Conservation (phyloP, 1,139 yeast species). For the Tardiomyces digboiensis region DNA sequence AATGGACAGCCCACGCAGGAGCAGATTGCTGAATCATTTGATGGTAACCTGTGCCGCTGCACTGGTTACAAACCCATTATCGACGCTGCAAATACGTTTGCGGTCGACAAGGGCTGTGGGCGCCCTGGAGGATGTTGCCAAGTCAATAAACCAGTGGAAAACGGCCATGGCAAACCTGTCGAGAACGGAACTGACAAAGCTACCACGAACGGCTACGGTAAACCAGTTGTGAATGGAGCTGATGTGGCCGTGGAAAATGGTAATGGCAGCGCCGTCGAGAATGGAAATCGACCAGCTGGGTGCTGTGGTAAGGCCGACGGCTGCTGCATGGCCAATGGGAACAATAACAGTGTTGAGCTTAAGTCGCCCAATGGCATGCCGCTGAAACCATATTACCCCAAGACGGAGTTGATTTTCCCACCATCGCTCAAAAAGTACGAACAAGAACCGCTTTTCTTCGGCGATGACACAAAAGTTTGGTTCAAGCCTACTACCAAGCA, state of each 20-base stretch:
- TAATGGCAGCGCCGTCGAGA: background rate
- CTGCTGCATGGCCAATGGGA: background rate
- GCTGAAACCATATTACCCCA: constrained; percentile 28
- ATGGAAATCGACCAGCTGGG: constrained; percentile 3
- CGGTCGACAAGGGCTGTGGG: constrained; percentile 13
- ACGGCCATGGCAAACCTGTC: constrained; percentile 20
- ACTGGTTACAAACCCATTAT: constrained; percentile 40
- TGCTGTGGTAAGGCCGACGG: constrained; percentile 9
- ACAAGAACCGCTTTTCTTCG: constrained; percentile 27
- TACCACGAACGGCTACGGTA: constrained; percentile 10
- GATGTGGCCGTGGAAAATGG: constrained; percentile 2
- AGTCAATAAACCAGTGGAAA: constrained; percentile 16
- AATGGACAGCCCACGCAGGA: constrained; percentile 31
- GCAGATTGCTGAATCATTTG: constrained; percentile 34
- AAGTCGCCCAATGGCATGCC: constrained; percentile 28
- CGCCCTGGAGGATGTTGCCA: constrained; percentile 14
- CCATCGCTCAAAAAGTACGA: constrained; percentile 23
- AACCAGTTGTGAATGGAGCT: constrained; percentile 3
- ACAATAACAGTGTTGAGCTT: constrained; percentile 12
- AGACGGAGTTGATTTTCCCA: constrained; percentile 33
- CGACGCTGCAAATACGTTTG: constrained; percentile 35
- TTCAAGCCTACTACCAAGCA: constrained; percentile 32
- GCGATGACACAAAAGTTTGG: constrained; percentile 31
- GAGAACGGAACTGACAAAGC: no score
- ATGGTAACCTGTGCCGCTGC: constrained; percentile 38